A percentile compares a stretch with the other conserved stretches of the same genome.
These are phyloP conservation scores for Ormosia emarginata DNA, from an alignment of 306 rosid species.

Conservation along the genomic window DNA sequence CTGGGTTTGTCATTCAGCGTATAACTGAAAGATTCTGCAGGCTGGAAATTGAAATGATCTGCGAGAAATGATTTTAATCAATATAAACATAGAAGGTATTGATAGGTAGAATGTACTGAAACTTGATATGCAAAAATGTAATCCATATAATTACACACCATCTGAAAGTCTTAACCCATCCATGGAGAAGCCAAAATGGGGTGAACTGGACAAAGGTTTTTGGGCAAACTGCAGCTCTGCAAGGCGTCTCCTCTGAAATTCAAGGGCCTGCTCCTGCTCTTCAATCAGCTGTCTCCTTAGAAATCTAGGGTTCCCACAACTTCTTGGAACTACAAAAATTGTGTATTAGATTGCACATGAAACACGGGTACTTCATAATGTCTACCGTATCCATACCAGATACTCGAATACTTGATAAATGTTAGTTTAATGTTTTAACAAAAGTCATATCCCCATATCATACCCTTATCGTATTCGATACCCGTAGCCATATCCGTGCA, in stretches of 20 bases:
- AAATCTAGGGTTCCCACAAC: constrained; percentile 34
- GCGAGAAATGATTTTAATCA: constrained; percentile 18
- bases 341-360: not conserved
- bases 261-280: constrained; percentile 49
- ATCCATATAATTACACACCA: constrained; percentile 18
- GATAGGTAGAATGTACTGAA: not conserved
- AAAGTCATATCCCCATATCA: too few relatives aligned
- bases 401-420: too few relatives aligned
- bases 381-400: too few relatives aligned
- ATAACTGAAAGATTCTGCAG: constrained; percentile 33
- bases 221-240: constrained; percentile 37
- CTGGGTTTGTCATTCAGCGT: constrained; percentile 16
- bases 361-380: too few relatives aligned
- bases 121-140: not conserved
- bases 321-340: constrained; percentile 45
- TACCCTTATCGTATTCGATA: too few relatives aligned
- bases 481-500: too few relatives aligned
- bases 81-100: not conserved
- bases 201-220: constrained; percentile 24
- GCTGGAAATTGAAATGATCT: constrained; percentile 43
- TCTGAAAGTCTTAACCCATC: constrained; percentile 39
- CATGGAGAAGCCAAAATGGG: constrained; percentile 38
- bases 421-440: too few relatives aligned
- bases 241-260: constrained; percentile 45
- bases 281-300: constrained; percentile 53